These are phyloP conservation scores for Debaryomyces hansenii DNA, from an alignment of 805 yeast genomes.

Conservation along the genomic window DNA sequence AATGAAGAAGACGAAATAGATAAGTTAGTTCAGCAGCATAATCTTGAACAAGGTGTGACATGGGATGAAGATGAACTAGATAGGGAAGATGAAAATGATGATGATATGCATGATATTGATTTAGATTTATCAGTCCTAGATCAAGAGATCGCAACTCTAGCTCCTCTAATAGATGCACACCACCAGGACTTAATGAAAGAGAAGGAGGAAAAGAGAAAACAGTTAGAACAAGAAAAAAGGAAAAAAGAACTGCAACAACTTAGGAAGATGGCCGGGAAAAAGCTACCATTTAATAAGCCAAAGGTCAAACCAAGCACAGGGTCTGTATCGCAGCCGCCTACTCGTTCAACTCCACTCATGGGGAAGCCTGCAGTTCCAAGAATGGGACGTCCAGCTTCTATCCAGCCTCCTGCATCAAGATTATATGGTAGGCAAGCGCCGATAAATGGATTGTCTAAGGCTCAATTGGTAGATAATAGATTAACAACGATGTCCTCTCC, in stretches of 20 bases:
- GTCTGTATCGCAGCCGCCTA: constrained; percentile 2
- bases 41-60: constrained; percentile 31
- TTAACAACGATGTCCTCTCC: constrained; percentile 17
- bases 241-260: constrained; percentile 11
- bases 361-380: constrained; percentile 36
- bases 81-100: constrained; percentile 9
- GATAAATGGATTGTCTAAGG: constrained; percentile 16
- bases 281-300: not conserved
- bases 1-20: constrained; percentile 41
- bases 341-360: constrained; percentile 25
- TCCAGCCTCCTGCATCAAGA: constrained; percentile 44
- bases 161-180: constrained; percentile 39
- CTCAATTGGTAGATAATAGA: constrained; percentile 20
- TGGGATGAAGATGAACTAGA: constrained; percentile 18
- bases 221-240: constrained; percentile 20
- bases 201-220: constrained; percentile 18
- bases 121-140: constrained; percentile 34
- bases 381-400: constrained; percentile 47
- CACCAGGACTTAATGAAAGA: constrained; percentile 25
- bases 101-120: constrained; percentile 13
- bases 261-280: constrained; percentile 6
- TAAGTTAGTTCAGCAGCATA: constrained; percentile 34
- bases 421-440: constrained; percentile 26
- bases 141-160: constrained; percentile 41
- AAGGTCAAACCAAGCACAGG: not conserved